Conservation (phyloP, 2,329 filamentous ascomycete species). For the Beauveria sp. region DNA sequence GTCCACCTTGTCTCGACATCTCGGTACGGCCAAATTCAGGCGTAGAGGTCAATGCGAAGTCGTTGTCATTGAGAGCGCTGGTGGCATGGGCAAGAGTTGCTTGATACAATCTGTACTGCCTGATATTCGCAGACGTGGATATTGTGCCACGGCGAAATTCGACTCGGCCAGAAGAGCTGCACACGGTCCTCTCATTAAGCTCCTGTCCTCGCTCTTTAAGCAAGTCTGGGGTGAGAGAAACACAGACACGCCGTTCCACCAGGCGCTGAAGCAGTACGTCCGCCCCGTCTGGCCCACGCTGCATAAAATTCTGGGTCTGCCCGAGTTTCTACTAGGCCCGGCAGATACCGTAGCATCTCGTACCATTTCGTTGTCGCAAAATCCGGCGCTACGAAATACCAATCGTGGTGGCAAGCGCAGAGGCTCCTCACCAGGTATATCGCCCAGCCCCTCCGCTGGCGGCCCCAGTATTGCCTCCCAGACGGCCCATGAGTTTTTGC, state of each 20-base stretch:
- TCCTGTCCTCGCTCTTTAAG: conserved; percentile 59
- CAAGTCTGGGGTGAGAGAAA: conserved; percentile 61
- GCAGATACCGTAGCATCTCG: conserved; percentile 30
- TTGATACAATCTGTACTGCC: conserved; percentile 56
- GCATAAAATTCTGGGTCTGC: conserved; percentile 53
- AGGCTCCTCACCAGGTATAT: conserved; percentile 42
- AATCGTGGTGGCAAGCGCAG: conserved; percentile 33
- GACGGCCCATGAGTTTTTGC: conserved; percentile 52
- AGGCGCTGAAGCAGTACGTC: conserved; percentile 53
- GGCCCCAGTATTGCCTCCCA: conserved; percentile 36
- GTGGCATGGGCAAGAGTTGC: conserved; percentile 58
- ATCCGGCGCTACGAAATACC: conserved; percentile 23
- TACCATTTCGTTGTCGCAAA: conserved; percentile 31
- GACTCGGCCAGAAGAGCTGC: conserved; percentile 53
- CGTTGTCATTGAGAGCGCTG: conserved; percentile 52
- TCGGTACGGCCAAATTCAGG: conserved; percentile 51
- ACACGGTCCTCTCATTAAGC: conserved; percentile 55
- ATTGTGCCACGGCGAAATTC: conserved; percentile 60
- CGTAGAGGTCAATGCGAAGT: conserved; percentile 58
- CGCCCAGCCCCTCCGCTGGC: conserved; percentile 28
- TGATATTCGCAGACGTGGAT: conserved; percentile 53
- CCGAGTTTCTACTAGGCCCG: conserved; percentile 60
- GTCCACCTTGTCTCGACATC: conserved; percentile 44
- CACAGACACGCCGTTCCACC: conserved; percentile 57
- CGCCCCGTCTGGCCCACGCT: conserved; percentile 58